Evolutionary conservation across 495 filamentous ascomycete species (phyloP).

Genomic region (Podospora conica): DNA sequence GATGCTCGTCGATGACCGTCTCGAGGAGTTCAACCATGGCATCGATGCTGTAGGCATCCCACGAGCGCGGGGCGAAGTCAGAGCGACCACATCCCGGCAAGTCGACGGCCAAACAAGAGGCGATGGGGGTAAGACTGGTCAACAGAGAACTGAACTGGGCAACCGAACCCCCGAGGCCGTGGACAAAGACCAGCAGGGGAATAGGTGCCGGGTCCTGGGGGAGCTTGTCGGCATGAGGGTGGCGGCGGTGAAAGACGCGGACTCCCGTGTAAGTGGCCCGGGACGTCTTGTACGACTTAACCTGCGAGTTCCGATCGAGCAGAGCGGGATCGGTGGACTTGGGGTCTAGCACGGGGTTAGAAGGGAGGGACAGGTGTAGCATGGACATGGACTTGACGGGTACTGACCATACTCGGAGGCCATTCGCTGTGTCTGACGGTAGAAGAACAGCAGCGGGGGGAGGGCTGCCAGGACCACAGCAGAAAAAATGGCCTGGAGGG

Average conservation of each 20-base stretch:
- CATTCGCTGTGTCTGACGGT: neutral
- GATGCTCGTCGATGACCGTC: slow-evolving; percentile 63
- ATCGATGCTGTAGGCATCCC: slow-evolving; percentile 74
- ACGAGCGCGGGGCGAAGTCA: slow-evolving; percentile 58
- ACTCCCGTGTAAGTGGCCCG: slow-evolving; percentile 67
- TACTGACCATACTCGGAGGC: slow-evolving; percentile 10
- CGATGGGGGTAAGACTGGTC: slow-evolving; percentile 73
- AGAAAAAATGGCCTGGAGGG: neutral
- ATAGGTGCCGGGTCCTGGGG: slow-evolving; percentile 63
- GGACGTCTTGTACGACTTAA: slow-evolving; percentile 64
- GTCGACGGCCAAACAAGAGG: slow-evolving; percentile 86
- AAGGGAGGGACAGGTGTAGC: neutral
- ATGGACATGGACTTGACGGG: neutral
- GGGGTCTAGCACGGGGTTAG: slow-evolving; percentile 18
- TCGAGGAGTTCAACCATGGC: slow-evolving; percentile 69
- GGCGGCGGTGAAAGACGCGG: slow-evolving; percentile 75
- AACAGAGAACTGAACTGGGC: slow-evolving; percentile 83
- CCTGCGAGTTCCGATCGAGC: slow-evolving; percentile 67
- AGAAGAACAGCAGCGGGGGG: neutral
- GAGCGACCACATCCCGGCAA: slow-evolving; percentile 84
- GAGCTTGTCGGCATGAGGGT: slow-evolving; percentile 72
- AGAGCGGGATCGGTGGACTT: slow-evolving; percentile 64
- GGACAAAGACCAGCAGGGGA: slow-evolving; percentile 85
- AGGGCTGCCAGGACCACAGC: neutral
- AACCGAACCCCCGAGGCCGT: slow-evolving; percentile 83